These are phyloP conservation scores for Rhodomyrtus psidioides DNA, from an alignment of 441 rosid species.

Conservation along the genomic window DNA sequence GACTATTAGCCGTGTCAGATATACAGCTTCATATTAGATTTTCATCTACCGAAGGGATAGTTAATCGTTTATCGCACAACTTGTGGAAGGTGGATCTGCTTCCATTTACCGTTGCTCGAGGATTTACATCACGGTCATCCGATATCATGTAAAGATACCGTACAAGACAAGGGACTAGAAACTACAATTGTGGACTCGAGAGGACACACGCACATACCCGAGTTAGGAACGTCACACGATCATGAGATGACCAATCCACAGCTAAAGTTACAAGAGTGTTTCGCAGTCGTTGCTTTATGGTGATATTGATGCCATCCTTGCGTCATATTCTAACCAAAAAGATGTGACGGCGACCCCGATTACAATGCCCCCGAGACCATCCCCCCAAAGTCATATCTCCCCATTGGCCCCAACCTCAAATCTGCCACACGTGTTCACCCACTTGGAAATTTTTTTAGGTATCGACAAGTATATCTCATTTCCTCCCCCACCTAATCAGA, in stretches of 20 bases:
- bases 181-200: background rate
- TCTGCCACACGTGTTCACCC: background rate
- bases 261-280: background rate
- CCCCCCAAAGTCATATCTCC: slow-evolving; percentile 1
- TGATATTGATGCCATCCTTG: slow-evolving; percentile 20
- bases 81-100: background rate
- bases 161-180: background rate
- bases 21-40: background rate
- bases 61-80: background rate
- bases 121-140: background rate
- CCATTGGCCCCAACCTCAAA: background rate
- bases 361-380: background rate
- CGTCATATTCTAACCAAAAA: slow-evolving; percentile 5
- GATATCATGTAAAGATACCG: background rate
- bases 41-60: background rate
- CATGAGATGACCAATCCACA: background rate
- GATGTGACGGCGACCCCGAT: slow-evolving; percentile 21
- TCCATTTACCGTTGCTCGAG: background rate
- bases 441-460: background rate
- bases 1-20: background rate
- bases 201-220: background rate
- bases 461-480: background rate
- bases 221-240: background rate
- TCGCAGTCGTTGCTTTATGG: slow-evolving; percentile 1
- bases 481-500: background rate